Conservation (phyloP, 2,329 filamentous ascomycete genomes). For the Lachnellula cervina region DNA sequence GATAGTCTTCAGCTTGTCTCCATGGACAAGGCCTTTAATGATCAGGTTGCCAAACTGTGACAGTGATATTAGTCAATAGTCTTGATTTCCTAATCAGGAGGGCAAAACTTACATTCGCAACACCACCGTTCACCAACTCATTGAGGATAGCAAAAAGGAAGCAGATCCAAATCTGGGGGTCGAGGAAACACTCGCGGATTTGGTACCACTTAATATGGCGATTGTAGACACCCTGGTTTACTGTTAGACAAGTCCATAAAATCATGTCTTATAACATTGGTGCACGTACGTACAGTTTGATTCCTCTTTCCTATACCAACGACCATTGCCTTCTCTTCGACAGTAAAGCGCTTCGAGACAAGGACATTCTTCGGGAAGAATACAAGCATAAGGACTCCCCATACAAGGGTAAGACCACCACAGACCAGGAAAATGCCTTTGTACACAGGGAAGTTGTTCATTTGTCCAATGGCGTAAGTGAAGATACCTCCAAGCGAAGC, state of each 20-base stretch:
- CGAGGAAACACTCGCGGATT: slow-evolving; percentile 42
- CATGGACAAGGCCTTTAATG: slow-evolving; percentile 43
- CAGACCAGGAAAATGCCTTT: slow-evolving; percentile 42
- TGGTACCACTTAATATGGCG: slow-evolving; percentile 43
- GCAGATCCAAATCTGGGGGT: slow-evolving; percentile 42
- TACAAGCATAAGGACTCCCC: slow-evolving; percentile 36
- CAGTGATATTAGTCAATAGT: background rate
- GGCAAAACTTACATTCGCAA: slow-evolving; percentile 38
- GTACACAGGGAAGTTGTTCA: slow-evolving; percentile 34
- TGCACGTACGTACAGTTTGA: background rate
- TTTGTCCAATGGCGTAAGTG: slow-evolving; percentile 42
- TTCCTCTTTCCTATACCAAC: slow-evolving; percentile 36
- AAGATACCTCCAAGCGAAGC: slow-evolving; percentile 53
- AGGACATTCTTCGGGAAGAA: slow-evolving; percentile 42
- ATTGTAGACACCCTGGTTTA: slow-evolving; percentile 40
- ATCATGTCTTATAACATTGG: background rate
- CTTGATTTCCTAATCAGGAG: background rate
- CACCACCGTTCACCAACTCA: slow-evolving; percentile 48
- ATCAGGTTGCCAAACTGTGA: slow-evolving; percentile 50
- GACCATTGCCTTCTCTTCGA: slow-evolving; percentile 41
- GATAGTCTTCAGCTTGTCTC: slow-evolving; percentile 42
- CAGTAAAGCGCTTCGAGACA: slow-evolving; percentile 37
- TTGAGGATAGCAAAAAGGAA: slow-evolving; percentile 46
- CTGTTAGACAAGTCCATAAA: no score
- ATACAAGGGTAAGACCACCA: slow-evolving; percentile 39